A percentile compares a stretch with the other conserved stretches of the same genome.
phyloP scores from a whole-genome alignment of 306 rosid species.

The Comarum palustre region DNA sequence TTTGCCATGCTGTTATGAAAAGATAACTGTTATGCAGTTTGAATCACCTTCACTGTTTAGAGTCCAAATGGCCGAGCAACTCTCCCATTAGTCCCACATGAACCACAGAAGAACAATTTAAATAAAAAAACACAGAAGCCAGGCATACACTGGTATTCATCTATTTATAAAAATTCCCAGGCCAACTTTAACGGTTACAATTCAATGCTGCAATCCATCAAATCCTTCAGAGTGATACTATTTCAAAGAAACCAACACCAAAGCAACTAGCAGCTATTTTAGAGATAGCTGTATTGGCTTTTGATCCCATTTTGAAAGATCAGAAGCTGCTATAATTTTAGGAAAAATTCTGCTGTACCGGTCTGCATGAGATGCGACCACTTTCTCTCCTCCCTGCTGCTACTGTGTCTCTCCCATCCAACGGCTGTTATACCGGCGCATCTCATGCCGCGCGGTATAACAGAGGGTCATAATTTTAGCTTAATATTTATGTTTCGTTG shows the following conservation, averaged over 20 bases:
- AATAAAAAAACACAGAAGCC: background rate
- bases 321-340: background rate
- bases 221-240: background rate
- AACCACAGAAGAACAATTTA: background rate
- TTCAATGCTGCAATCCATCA: background rate
- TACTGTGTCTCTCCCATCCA: too few relatives aligned
- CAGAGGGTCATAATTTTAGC: too few relatives aligned
- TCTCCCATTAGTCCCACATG: background rate
- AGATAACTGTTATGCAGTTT: conserved; percentile 24
- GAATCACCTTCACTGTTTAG: background rate
- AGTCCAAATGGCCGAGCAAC: background rate
- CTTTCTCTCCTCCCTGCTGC: too few relatives aligned
- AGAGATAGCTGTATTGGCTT: background rate
- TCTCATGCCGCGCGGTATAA: too few relatives aligned
- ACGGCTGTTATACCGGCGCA: too few relatives aligned
- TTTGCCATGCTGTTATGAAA: conserved; percentile 35
- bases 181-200: background rate
- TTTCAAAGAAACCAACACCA: background rate
- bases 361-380: too few relatives aligned
- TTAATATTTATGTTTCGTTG: background rate
- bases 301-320: background rate
- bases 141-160: background rate
- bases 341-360: too few relatives aligned
- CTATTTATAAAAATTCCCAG: background rate
- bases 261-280: background rate